Conservation (phyloP, 2,329 filamentous ascomycete species). For the Arthrobotrys conoides region DNA sequence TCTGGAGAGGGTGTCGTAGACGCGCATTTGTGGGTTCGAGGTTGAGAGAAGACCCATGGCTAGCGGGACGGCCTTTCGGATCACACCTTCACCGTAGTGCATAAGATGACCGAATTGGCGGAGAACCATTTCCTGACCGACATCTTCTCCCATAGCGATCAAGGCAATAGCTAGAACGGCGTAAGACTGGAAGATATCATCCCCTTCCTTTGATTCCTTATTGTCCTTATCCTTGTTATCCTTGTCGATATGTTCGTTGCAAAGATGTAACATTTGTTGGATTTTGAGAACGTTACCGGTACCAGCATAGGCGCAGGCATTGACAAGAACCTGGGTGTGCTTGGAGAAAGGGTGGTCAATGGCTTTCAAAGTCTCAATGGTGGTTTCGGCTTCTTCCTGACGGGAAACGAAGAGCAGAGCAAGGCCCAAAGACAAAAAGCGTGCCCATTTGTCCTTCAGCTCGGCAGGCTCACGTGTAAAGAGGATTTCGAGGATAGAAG, state of each 20-base stretch:
- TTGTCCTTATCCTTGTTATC: slow-evolving; percentile 82
- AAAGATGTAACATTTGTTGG: slow-evolving; percentile 96
- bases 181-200: slow-evolving; percentile 95
- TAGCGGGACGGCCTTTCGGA: slow-evolving; percentile 93
- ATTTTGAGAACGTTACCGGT: slow-evolving; percentile 97
- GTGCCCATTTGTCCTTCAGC: slow-evolving; percentile 97
- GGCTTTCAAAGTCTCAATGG: slow-evolving; percentile 94
- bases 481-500: slow-evolving; percentile 91
- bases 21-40: slow-evolving; percentile 99
- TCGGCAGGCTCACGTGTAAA: slow-evolving; percentile 89
- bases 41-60: slow-evolving; percentile 97
- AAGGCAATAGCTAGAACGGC: slow-evolving; percentile 93
- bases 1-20: slow-evolving; percentile 96
- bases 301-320: slow-evolving; percentile 97
- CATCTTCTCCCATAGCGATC: slow-evolving; percentile 97
- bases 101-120: slow-evolving; percentile 98
- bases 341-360: slow-evolving; percentile 97
- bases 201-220: slow-evolving; percentile 72
- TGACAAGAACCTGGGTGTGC: slow-evolving; percentile 92
- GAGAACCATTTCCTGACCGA: slow-evolving; percentile 98
- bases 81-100: slow-evolving; percentile 98
- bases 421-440: slow-evolving; percentile 93
- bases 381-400: slow-evolving; percentile 98
- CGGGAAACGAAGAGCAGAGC: slow-evolving; percentile 95
- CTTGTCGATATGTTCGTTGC: slow-evolving; percentile 96